phyloP scores from a whole-genome alignment of 2,329 filamentous ascomycete genomes.

The Cordyceps tenuipes region DNA sequence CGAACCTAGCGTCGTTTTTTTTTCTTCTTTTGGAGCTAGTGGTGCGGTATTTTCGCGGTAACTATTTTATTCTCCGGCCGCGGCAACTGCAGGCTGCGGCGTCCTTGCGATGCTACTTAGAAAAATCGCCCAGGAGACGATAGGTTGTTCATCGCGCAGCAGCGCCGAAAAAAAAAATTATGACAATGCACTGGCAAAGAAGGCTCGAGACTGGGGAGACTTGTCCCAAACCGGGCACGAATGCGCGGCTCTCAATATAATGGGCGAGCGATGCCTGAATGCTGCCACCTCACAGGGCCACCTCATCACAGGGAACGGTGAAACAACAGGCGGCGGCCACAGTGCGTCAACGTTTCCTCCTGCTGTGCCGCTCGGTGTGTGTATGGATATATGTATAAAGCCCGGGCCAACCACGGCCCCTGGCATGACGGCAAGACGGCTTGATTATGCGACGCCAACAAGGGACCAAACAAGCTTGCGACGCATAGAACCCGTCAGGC shows the following conservation, averaged over 20 bases:
- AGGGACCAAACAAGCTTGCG: no score
- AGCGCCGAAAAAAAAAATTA: not conserved
- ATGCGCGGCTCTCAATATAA: not conserved
- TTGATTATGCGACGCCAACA: not conserved
- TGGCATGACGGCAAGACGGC: not conserved
- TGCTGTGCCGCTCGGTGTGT: not conserved
- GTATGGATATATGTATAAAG: not conserved
- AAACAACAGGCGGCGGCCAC: not conserved
- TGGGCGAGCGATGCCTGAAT: not conserved
- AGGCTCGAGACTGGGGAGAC: not conserved
- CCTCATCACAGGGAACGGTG: not conserved
- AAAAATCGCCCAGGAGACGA: not conserved
- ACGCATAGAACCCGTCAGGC: not conserved
- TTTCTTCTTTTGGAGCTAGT: no score
- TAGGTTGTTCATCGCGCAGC: not conserved
- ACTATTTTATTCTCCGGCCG: not conserved
- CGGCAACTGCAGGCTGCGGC: not conserved
- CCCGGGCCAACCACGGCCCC: not conserved
- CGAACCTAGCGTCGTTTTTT: not conserved
- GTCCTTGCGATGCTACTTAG: not conserved
- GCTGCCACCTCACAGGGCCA: not conserved
- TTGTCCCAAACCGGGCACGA: not conserved
- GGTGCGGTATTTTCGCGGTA: not conserved
- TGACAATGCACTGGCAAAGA: not conserved
- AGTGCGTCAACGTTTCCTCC: not conserved